Percentiles rank a stretch among this genome's conserved stretches.
These are phyloP conservation scores for Cadophora sp. DNA, from an alignment of 2,329 filamentous ascomycete species.

Conservation along the genomic window DNA sequence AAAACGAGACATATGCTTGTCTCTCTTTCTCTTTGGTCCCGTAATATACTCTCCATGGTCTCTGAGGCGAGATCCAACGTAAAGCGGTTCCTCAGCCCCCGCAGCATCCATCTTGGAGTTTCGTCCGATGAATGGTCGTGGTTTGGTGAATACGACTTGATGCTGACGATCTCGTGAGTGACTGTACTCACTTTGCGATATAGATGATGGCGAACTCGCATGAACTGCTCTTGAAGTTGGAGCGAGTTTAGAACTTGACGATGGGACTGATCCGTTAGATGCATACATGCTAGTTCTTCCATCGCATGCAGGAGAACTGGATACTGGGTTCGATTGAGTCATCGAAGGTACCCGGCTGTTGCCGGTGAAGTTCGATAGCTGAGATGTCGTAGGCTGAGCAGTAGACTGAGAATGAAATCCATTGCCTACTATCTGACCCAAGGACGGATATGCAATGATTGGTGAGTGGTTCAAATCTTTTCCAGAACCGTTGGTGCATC, in stretches of 20 bases:
- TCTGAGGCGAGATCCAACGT: conserved; percentile 27
- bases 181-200: not conserved
- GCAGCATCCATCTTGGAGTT: conserved; percentile 11
- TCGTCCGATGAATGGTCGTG: conserved; percentile 24
- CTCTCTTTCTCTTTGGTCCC: conserved; percentile 8
- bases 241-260: not conserved
- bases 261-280: not conserved
- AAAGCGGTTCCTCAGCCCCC: conserved; percentile 14
- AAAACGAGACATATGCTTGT: conserved; percentile 16
- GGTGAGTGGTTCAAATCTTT: not conserved
- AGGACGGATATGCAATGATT: conserved; percentile 13
- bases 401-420: not conserved
- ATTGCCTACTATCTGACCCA: not conserved
- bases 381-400: not conserved
- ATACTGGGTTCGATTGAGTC: not conserved
- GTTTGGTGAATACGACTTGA: conserved; percentile 32
- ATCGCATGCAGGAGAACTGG: not conserved
- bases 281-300: conserved; percentile 1
- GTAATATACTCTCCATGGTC: not conserved
- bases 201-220: conserved; percentile 8
- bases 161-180: conserved; percentile 5
- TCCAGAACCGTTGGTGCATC: no score
- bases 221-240: not conserved
- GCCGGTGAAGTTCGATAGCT: not conserved
- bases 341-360: not conserved